A percentile compares a stretch with the other conserved stretches of the same genome.
Conservation (phyloP, 768 basidiomycete species). For the Lyophyllum decastes region DNA sequence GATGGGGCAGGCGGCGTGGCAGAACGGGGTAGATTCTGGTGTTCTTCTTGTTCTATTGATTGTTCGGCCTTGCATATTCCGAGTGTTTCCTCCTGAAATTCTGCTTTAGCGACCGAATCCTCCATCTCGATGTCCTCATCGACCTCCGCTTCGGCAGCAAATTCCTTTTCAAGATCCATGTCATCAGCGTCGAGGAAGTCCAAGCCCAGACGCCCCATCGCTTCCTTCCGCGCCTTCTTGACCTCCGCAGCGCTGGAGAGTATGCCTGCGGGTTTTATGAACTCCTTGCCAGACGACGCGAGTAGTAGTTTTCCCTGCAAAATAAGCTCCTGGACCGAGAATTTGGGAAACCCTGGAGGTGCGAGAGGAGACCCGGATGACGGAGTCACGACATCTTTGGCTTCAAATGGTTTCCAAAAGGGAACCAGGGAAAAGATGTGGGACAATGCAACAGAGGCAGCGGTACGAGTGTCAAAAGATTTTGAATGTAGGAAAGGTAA, state of each 20-base stretch:
- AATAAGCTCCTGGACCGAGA: conserved; percentile 78
- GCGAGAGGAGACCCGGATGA: conserved; percentile 27
- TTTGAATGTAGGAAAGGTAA: conserved; percentile 90
- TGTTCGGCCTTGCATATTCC: conserved; percentile 43
- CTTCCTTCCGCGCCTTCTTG: conserved; percentile 84
- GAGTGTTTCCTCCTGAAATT: conserved; percentile 33
- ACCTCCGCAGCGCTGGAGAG: conserved; percentile 77
- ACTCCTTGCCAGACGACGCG: conserved; percentile 94
- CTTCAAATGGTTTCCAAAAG: conserved; percentile 63
- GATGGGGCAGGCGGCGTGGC: conserved; percentile 51
- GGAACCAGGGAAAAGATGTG: conserved; percentile 87
- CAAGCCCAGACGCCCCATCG: conserved; percentile 84
- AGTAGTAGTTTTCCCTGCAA: conserved; percentile 78
- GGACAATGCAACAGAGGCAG: conserved; percentile 86
- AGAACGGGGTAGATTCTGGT: conserved; percentile 40
- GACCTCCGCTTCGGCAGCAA: conserved; percentile 55
- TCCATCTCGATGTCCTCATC: conserved; percentile 43
- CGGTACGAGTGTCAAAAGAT: conserved; percentile 88
- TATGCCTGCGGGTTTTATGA: conserved; percentile 70
- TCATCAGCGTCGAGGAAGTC: conserved; percentile 86
- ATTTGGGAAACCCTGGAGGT: conserved; percentile 65
- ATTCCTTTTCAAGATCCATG: conserved; percentile 85
- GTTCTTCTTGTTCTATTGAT: conserved; percentile 38
- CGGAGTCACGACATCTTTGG: conserved; percentile 28
- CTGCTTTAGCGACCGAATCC: conserved; percentile 32